Percentiles rank a stretch among this genome's conserved stretches.
Evolutionary conservation across 805 yeast species (phyloP).

Genomic region (Vanderwaltozyma verrucispora): DNA sequence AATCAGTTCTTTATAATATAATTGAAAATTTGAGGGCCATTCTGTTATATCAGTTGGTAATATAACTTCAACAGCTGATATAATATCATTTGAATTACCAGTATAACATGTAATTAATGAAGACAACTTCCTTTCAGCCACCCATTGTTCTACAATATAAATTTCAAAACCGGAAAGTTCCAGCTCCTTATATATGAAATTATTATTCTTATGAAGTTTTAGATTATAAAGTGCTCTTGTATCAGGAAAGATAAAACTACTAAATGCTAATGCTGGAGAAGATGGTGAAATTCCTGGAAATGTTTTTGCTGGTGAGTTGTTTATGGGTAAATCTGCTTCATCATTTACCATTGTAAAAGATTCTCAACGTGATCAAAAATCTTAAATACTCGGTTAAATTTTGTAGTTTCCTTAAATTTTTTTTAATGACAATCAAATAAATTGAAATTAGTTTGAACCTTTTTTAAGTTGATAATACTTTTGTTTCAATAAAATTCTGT

Average conservation of each 20-base stretch:
- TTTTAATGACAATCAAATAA: no score
- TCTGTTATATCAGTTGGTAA: constrained; percentile 28
- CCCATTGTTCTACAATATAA: constrained; percentile 94
- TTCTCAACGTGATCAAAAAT: no score
- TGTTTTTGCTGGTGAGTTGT: no score
- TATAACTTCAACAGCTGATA: constrained; percentile 52
- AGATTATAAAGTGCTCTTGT: constrained; percentile 42
- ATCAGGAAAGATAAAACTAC: constrained; percentile 42
- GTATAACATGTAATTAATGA: constrained; percentile 73
- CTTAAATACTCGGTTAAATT: no score
- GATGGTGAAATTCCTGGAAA: no score
- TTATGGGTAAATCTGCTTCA: no score
- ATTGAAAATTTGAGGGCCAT: constrained; percentile 37
- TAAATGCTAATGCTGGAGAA: constrained; percentile 6
- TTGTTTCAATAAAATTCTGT: no score
- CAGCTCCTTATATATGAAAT: constrained; percentile 36
- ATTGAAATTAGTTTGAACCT: no score
- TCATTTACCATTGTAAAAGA: no score
- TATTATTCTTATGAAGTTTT: constrained; percentile 32
- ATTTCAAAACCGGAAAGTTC: constrained; percentile 69
- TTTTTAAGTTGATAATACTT: no score
- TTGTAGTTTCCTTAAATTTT: no score
- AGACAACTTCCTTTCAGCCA: constrained; percentile 55
- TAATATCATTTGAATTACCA: constrained; percentile 61
- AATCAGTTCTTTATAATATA: constrained; percentile 55